A percentile compares a stretch with the other conserved stretches of the same genome.
Evolutionary conservation across 345 rosid species (phyloP).

Genomic region (Salix suchowensis): DNA sequence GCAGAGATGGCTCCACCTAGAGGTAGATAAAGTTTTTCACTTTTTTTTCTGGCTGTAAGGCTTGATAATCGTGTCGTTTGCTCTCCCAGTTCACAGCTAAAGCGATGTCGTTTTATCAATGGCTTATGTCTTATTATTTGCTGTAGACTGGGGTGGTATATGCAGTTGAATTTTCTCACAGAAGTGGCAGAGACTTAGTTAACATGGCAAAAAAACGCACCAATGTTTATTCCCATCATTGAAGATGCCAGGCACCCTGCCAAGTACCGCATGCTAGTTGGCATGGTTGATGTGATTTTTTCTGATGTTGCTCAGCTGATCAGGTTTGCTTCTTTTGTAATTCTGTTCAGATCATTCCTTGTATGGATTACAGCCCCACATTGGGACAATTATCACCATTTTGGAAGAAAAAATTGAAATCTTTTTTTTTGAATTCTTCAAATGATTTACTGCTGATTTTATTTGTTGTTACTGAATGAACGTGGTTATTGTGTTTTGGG

Average conservation of each 20-base stretch:
- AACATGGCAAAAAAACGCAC: constrained; percentile 99
- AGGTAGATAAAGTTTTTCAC: constrained; percentile 2
- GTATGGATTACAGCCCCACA: not conserved
- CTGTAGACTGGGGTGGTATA: constrained; percentile 79
- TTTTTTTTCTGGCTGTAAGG: not conserved
- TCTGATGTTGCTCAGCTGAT: constrained; percentile 99
- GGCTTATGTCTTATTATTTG: not conserved
- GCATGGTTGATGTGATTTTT: constrained; percentile 98
- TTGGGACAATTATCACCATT: not conserved
- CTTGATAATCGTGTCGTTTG: not conserved
- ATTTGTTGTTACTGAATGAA: not conserved
- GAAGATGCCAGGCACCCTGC: constrained; percentile 99
- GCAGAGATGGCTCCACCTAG: constrained; percentile 14
- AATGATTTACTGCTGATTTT: not conserved
- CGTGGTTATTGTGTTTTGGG: not conserved
- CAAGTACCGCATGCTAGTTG: constrained; percentile 96
- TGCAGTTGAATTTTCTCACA: constrained; percentile 93
- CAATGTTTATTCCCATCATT: constrained; percentile 82
- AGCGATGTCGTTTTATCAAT: not conserved
- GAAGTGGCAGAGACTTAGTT: constrained; percentile 96
- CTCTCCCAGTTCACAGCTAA: not conserved
- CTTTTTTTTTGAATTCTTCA: not conserved
- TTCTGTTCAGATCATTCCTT: not conserved
- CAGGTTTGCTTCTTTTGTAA: constrained; percentile 57
- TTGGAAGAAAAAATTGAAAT: not conserved